These are phyloP conservation scores for Xerocomellus intermedius DNA, from an alignment of 768 basidiomycete species.

Conservation along the genomic window DNA sequence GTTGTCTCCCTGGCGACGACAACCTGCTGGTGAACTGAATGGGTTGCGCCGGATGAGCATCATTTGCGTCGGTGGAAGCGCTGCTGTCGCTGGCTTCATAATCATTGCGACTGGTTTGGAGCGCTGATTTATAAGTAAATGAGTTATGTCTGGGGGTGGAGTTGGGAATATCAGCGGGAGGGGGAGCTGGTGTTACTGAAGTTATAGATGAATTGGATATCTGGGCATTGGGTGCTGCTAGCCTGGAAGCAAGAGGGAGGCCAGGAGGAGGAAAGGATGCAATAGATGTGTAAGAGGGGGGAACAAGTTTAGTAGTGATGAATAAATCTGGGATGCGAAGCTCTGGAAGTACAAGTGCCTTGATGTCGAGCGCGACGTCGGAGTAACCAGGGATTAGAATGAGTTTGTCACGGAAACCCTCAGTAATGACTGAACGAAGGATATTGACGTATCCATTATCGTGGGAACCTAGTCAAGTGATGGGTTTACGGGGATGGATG, in stretches of 20 bases:
- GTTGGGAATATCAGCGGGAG: constrained; percentile 13
- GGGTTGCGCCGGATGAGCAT: constrained; percentile 27
- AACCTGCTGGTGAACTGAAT: constrained; percentile 26
- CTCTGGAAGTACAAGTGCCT: constrained; percentile 53
- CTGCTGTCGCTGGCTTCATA: constrained; percentile 47
- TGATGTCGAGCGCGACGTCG: constrained; percentile 59
- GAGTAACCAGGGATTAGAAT: constrained; percentile 62
- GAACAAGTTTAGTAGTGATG: constrained; percentile 51
- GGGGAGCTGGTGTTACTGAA: constrained; percentile 5
- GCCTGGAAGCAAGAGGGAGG: constrained; percentile 17
- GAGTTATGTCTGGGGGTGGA: constrained; percentile 20
- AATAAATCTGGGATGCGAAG: constrained; percentile 59
- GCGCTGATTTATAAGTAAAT: constrained; percentile 44
- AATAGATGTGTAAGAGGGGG: constrained; percentile 27
- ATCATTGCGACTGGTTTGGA: constrained; percentile 24
- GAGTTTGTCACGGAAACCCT: constrained; percentile 62
- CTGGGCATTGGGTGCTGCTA: constrained; percentile 4
- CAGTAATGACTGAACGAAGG: constrained; percentile 62
- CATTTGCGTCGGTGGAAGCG: constrained; percentile 45
- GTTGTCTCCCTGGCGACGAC: constrained; percentile 35
- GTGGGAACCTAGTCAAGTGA: constrained; percentile 52
- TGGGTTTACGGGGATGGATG: constrained; percentile 2
- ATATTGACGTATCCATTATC: constrained; percentile 69
- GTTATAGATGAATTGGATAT: constrained; percentile 12
- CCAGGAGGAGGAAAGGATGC: constrained; percentile 27